Evolutionary conservation across 2,329 filamentous ascomycete genomes (phyloP).

Genomic region (Colletotrichum gigasporum): DNA sequence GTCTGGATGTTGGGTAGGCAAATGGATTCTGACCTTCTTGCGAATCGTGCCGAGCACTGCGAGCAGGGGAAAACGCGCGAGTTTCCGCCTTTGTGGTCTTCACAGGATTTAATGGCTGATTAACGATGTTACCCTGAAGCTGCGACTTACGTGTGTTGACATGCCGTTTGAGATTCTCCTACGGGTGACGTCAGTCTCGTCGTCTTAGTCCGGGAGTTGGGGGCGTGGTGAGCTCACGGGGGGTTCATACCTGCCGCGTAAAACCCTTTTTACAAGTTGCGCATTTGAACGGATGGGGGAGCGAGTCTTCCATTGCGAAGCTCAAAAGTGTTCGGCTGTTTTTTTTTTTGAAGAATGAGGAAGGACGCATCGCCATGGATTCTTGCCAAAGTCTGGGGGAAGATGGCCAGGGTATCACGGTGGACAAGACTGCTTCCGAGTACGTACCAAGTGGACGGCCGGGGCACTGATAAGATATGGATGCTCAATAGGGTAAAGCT

Average conservation of each 20-base stretch:
- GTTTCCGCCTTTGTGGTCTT: constrained; percentile 19
- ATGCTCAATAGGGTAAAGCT: background rate
- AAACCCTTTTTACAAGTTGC: constrained; percentile 18
- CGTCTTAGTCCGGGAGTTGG: constrained; percentile 1
- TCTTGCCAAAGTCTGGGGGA: constrained; percentile 1
- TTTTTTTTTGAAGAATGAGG: background rate
- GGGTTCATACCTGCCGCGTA: constrained; percentile 16
- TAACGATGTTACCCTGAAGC: background rate
- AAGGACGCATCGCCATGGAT: constrained; percentile 1
- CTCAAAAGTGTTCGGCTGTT: background rate
- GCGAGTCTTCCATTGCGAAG: background rate
- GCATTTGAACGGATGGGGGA: constrained; percentile 22
- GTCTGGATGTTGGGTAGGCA: too few species aligned
- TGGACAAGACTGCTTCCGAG: background rate
- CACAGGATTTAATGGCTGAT: background rate
- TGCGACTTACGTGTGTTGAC: constrained; percentile 14
- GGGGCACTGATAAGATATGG: background rate
- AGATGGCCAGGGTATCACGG: background rate
- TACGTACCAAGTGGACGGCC: background rate
- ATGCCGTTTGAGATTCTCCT: constrained; percentile 24
- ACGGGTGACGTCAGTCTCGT: background rate
- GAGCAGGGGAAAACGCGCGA: constrained; percentile 8
- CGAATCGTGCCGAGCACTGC: constrained; percentile 8
- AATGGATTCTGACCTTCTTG: background rate
- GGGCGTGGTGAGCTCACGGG: background rate